Evolutionary conservation across 1,284 basidiomycete genomes (phyloP), one percentile per base, ranked within the genome.

Genomic region (Polyporus tsugae): DNA sequence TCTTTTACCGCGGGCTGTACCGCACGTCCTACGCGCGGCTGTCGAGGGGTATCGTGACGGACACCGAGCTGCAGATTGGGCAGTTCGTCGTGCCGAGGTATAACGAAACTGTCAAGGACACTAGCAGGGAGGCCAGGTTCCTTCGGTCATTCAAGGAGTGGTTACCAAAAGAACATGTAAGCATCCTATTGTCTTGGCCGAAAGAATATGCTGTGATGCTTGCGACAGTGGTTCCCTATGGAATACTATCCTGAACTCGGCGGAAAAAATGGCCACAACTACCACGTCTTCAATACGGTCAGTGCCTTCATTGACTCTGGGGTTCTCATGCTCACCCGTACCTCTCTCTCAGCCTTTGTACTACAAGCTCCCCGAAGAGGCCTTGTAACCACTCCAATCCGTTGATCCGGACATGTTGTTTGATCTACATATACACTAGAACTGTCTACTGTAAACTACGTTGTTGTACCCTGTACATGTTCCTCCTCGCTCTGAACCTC

Each of bases 1-100:
- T 97, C 60, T 82, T 95, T 33, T 97, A 95, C 79, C 87, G 94
- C 22, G 92, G 92, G 1, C 76, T 96, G 38, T 93, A 95, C 82
- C 86, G 94, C 33, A 92, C 94, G 2, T 85, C 88, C n/a, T 93
- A 93, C 74, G 90, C 88, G 4, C 87, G 91, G 36, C 78, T 93
- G 58, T 93, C 91, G 7, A 86, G 90, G 11, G 89, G 90, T 42
- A 88, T 86, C 22, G 88, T 93, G 68, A 93, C 91, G 38, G 91
- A 93, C 73, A 94, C 91, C 4, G 91, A 93, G 74, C 82, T 91
- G 59, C 91, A 94, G 80, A 89, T 95, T 53, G 94, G 90, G 33
- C 93, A 94, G 79, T 96, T 95, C 75, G 83, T 92, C 60, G 78
- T 95, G 9, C 93, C 93, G 0, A 85, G 82, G 61, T 84, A 89